Conservation (phyloP, 352 stramenopile species). For the Phytophthora tentaculata region DNA sequence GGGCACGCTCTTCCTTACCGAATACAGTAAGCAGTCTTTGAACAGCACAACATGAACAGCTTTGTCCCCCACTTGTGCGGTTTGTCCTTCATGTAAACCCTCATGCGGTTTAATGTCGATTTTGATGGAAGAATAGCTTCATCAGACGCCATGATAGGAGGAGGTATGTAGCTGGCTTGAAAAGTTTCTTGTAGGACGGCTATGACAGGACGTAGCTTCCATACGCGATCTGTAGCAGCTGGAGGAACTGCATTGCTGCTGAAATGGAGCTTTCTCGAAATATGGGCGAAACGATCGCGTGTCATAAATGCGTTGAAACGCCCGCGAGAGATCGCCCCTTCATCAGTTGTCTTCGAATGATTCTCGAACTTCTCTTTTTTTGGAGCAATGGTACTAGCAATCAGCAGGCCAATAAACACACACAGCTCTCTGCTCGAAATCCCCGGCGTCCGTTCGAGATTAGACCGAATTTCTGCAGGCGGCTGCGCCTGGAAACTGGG, state of each 20-base stretch:
- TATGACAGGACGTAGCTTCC: constrained; percentile 14
- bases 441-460: too few relatives aligned
- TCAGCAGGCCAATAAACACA: too few relatives aligned
- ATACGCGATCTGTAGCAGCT: constrained; percentile 4
- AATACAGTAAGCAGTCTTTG: neutral
- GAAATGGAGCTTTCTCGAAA: constrained; percentile 17
- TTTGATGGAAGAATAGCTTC: neutral
- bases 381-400: too few relatives aligned
- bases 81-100: too few relatives aligned
- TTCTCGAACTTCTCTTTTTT: too few relatives aligned
- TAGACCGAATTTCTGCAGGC: too few relatives aligned
- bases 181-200: constrained; percentile 16
- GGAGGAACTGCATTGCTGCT: constrained; percentile 21
- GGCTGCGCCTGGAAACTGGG: too few relatives aligned
- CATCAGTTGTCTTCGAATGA: too few relatives aligned
- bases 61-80: too few relatives aligned
- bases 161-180: neutral
- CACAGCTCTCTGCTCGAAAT: too few relatives aligned
- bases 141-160: neutral
- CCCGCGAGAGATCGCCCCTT: too few relatives aligned
- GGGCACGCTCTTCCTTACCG: neutral
- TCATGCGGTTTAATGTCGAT: neutral
- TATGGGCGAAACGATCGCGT: constrained; percentile 15
- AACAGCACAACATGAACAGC: neutral
- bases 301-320: constrained; percentile 22